Conservation (phyloP, 306 rosid genomes). For the Lablab purpureus region DNA sequence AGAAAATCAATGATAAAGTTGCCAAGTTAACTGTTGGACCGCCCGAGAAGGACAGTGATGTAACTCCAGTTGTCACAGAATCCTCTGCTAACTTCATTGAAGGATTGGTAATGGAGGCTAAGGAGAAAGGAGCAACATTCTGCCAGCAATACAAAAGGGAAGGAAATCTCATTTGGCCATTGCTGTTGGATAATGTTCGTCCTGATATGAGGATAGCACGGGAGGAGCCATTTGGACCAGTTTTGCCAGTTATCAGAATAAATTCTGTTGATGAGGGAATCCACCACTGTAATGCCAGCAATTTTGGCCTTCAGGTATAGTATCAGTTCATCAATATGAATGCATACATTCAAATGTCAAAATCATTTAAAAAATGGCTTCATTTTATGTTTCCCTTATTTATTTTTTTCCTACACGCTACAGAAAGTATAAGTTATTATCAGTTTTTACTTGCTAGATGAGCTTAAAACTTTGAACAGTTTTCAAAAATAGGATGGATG, state of each 20-base stretch:
- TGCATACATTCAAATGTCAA: not conserved
- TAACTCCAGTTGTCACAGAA: conserved; percentile 83
- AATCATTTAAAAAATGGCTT: not conserved
- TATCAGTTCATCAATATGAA: not conserved
- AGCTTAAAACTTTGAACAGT: not conserved
- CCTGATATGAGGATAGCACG: conserved; percentile 93
- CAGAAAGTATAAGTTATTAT: not conserved
- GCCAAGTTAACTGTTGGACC: conserved; percentile 77
- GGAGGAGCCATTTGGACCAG: conserved; percentile 97
- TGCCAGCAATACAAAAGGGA: conserved; percentile 83
- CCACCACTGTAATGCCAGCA: conserved; percentile 92
- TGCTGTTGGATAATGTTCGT: conserved; percentile 79
- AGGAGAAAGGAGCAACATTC: conserved; percentile 82
- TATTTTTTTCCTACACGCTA: not conserved
- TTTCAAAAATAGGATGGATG: not conserved
- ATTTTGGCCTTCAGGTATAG: conserved; percentile 88
- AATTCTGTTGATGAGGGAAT: conserved; percentile 86
- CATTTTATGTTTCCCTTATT: not conserved
- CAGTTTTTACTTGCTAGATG: not conserved
- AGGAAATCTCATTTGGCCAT: conserved; percentile 92
- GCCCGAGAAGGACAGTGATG: conserved; percentile 74
- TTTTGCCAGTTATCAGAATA: conserved; percentile 79
- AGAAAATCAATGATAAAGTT: conserved; percentile 72
- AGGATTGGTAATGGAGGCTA: conserved; percentile 81
- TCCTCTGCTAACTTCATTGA: conserved; percentile 85